Percentiles rank a stretch among this genome's conserved stretches.
phyloP scores from a whole-genome alignment of 306 rosid genomes.

The Sophora flavescens region DNA sequence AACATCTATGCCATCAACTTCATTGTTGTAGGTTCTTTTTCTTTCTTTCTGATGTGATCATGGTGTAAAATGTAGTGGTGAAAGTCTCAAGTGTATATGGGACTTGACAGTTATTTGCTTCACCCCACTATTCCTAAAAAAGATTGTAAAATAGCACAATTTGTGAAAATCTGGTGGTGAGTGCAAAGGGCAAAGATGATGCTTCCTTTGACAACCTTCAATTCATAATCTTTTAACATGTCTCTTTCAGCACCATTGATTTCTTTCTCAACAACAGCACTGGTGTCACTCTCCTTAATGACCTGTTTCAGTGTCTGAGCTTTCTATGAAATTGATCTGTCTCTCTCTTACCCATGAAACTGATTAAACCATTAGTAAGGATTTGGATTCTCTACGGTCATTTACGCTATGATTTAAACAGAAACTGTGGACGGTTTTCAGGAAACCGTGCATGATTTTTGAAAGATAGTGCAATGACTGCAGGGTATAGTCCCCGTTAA shows the following conservation, averaged over 20 bases:
- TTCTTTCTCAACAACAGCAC: conserved; percentile 19
- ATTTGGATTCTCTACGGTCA: no score
- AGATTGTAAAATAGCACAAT: conserved; percentile 32
- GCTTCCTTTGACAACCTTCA: conserved; percentile 40
- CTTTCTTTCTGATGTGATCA: conserved; percentile 30
- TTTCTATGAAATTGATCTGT: conserved; percentile 11
- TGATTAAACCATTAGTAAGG: neutral
- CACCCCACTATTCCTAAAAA: conserved; percentile 40
- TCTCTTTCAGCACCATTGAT: conserved; percentile 9
- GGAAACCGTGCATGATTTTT: no score
- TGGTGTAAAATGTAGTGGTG: conserved; percentile 47
- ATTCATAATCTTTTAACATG: conserved; percentile 29
- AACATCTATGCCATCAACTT: conserved; percentile 21
- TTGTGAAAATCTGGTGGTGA: conserved; percentile 12
- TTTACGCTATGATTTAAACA: no score
- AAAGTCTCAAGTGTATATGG: conserved; percentile 48
- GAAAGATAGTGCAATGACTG: no score
- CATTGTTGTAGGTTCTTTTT: conserved; percentile 24
- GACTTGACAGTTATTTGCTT: conserved; percentile 37
- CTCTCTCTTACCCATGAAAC: neutral
- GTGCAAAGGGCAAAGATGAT: conserved; percentile 28
- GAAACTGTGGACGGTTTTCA: no score
- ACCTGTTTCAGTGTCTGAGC: conserved; percentile 8
- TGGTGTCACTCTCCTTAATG: conserved; percentile 5
- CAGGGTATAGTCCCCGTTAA: neutral